Evolutionary conservation across 2,329 filamentous ascomycete genomes (phyloP), one percentile per base, ranked within the genome.

Genomic region (Scortechinia acanthostroma): DNA sequence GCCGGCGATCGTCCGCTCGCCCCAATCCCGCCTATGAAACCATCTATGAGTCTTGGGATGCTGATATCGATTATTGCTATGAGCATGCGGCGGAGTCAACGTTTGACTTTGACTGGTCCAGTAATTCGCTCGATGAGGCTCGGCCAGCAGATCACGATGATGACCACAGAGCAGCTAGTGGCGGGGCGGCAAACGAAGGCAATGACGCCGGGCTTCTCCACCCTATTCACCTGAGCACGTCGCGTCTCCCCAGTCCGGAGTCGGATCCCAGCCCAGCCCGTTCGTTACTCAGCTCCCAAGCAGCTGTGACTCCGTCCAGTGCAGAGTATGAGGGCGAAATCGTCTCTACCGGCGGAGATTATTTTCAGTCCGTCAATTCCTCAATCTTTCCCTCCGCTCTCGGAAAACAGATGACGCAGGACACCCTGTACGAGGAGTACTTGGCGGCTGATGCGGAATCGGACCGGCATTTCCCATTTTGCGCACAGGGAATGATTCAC

Each of bases 21-120:
- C 6, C 6, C 20, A 17, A 15, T 19, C 17, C 35, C 6, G 6
- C 6, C 6, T 17, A 6, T 40, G 13, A 10, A 22, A 6, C 42
- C 13, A 17, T 43, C 10, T 66, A 70, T 43, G 58, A 58, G 14
- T 73, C 71, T 1, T 82, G 77, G 77, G 77, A 82, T 52, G 76
- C 77, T 30, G 76, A 79, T 48, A 75, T 82, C 46, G 77, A 81
- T 50, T 80, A 75, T 52, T 78, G 74, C 52, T 81, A 81, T 51
- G 73, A 80, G 48, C 71, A 78, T 53, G 74, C 73, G 21, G 71
- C 76, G 4, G 77, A 81, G 56, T 76, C 77, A 2, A 73, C 75
- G 44, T 80, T 73, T 50, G 68, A 82, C 49, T 79, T 78, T 47
- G 74, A 80, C 47, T 81, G 77, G 76, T 65, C 70, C 46, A 62